Base-by-base conservation (phyloP, 257 asterid genomes). In the Capsicum chinense region DNA sequence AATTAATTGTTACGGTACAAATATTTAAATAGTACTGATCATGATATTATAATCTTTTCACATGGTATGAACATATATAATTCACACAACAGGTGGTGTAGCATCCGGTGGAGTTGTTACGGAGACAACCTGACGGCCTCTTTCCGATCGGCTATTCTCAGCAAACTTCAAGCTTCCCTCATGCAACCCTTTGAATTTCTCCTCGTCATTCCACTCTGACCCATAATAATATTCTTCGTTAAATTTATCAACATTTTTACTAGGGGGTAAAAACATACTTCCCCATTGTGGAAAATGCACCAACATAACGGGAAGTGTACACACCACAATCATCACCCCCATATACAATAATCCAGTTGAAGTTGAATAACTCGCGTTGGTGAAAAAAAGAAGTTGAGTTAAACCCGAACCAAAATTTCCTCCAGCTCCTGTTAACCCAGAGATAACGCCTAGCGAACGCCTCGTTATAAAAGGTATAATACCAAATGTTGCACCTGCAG, bases 231-330 rank as follows among this genome's bases (percentile, higher is more conserved):
- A 54, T 85, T 90, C 95, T 73, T 92, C 95, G 42, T 58, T 90
- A 83, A 86, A 88, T 84, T 80, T 85, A 0, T 0, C 8, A 0
- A 0, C 62, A 39, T 87, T 86, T 78, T 87, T 89, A 47, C 85
- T 47, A 13, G 92, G 86, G 19, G 89, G 90, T 64, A 90, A 37
- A 26, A 92, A 86, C 92, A 90, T 90, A 88, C 95, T 91, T 78
- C 95, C 95, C 95, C 95, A 92, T 83, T 92, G 95, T 39, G 93
- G 95, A 69, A 92, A 92, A 59, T 92, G 92, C 84, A 92, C 92
- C 52, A 85, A 5, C 47, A 86, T 83, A 84, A 85, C 88, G 16
- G 93, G 93, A 69, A 85, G 64, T 4, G 95, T 92, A 68, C 93
- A 89, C 6, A 86, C 88, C 15, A 90, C 86, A 19, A 89, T 89